phyloP scores from a whole-genome alignment of 2,329 filamentous ascomycete species.

The Tolypocladium nubicola region DNA sequence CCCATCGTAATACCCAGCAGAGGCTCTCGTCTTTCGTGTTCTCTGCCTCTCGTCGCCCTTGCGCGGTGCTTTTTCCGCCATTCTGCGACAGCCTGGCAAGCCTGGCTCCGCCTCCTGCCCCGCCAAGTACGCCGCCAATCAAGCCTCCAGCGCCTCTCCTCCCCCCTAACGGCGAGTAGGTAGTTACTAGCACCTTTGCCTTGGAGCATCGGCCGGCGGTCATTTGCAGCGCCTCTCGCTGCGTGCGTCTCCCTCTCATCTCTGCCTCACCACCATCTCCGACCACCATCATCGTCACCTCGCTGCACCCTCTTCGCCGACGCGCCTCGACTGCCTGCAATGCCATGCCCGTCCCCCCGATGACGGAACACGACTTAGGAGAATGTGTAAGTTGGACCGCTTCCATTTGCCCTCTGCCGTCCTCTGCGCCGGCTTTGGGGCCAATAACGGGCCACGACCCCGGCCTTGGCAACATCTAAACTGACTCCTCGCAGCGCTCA shows the following conservation, averaged over 20 bases:
- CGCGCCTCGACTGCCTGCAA: constrained; percentile 13
- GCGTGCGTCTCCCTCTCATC: neutral
- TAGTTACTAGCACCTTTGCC: neutral
- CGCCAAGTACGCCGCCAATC: constrained; percentile 4
- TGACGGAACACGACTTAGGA: constrained; percentile 29
- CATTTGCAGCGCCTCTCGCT: neutral
- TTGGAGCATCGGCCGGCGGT: constrained; percentile 1
- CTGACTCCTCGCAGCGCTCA: constrained; percentile 31
- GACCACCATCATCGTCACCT: neutral
- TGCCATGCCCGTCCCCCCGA: constrained; percentile 21
- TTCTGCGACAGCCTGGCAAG: neutral
- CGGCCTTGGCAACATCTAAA: constrained; percentile 15
- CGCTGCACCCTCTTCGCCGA: neutral
- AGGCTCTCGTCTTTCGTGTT: neutral
- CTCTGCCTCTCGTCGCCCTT: neutral
- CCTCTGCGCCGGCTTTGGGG: constrained; percentile 1
- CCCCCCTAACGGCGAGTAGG: neutral
- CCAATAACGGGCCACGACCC: constrained; percentile 3
- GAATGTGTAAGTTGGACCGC: constrained; percentile 27
- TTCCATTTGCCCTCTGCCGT: constrained; percentile 3
- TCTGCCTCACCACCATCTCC: neutral
- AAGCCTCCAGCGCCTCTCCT: neutral
- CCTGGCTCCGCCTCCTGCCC: neutral
- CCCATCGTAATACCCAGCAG: neutral
- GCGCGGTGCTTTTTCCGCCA: neutral